Conservation (phyloP, 2,329 filamentous ascomycete genomes). For the Fusarium continuum region DNA sequence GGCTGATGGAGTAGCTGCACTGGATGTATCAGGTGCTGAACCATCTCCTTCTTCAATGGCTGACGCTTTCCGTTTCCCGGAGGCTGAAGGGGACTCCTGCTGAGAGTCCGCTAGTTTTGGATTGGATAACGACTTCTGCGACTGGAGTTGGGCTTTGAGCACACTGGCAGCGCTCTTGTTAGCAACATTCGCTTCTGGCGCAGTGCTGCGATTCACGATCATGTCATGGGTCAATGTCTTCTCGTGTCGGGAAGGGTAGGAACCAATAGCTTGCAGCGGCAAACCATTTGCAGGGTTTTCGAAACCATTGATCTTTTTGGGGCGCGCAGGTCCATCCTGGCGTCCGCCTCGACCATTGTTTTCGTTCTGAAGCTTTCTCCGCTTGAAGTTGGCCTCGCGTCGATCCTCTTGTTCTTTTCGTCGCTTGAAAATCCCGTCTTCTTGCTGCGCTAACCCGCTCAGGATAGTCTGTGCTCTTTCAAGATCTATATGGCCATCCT, state of each 20-base stretch:
- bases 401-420: conserved; percentile 87
- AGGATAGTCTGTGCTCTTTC: conserved; percentile 88
- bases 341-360: conserved; percentile 45
- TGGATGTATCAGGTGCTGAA: conserved; percentile 67
- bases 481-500: conserved; percentile 91
- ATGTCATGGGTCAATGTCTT: conserved; percentile 80
- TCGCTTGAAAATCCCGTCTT: conserved; percentile 90
- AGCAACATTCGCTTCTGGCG: conserved; percentile 76
- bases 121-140: conserved; percentile 37
- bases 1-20: conserved; percentile 54
- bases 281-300: conserved; percentile 48
- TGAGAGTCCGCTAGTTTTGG: conserved; percentile 39
- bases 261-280: conserved; percentile 53
- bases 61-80: conserved; percentile 82
- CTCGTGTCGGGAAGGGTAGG: conserved; percentile 62
- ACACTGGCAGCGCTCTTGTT: conserved; percentile 96
- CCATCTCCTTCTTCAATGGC: conserved; percentile 70
- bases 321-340: conserved; percentile 23
- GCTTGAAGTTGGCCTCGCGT: conserved; percentile 79
- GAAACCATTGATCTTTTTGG: conserved; percentile 46
- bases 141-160: conserved; percentile 81
- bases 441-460: conserved; percentile 87
- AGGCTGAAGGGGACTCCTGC: conserved; percentile 57
- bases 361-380: conserved; percentile 77
- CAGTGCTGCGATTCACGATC: conserved; percentile 77